These are phyloP conservation scores for Colletotrichum horii DNA, from an alignment of 2,329 filamentous ascomycete genomes.

Conservation along the genomic window DNA sequence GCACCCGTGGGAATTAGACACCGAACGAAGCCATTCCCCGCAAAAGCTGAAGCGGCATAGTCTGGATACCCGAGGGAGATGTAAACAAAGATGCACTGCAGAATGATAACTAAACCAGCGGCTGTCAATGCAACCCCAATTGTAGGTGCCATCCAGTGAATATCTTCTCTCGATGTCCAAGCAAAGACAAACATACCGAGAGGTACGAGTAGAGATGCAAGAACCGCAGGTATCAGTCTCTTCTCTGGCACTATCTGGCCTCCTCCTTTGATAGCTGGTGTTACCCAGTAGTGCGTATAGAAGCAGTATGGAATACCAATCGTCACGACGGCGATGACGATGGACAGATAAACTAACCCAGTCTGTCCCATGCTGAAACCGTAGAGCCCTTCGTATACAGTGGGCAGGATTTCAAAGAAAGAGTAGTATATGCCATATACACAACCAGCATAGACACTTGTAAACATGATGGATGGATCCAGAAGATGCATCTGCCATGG, in stretches of 20 bases:
- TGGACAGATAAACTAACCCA: conserved; percentile 46
- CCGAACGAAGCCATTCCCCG: no score
- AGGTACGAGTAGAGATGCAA: conserved; percentile 36
- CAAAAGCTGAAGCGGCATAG: no score
- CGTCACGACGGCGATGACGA: conserved; percentile 39
- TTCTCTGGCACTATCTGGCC: neutral
- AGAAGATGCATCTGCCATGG: conserved; percentile 21
- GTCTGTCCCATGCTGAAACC: conserved; percentile 46
- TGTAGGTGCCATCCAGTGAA: conserved; percentile 38
- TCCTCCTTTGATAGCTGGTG: neutral
- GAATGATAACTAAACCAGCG: conserved; percentile 30
- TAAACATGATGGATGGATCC: conserved; percentile 48
- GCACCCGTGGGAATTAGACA: no score
- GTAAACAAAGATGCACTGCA: conserved; percentile 40
- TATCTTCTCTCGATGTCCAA: conserved; percentile 34
- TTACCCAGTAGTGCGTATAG: conserved; percentile 36
- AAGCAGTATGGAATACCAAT: conserved; percentile 39
- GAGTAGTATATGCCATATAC: conserved; percentile 49
- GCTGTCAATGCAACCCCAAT: conserved; percentile 41
- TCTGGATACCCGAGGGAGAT: conserved; percentile 22
- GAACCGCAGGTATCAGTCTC: conserved; percentile 40
- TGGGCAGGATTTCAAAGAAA: conserved; percentile 54
- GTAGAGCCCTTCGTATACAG: conserved; percentile 49
- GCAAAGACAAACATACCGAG: conserved; percentile 45
- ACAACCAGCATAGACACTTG: conserved; percentile 44